Evolutionary conservation across 306 rosid species (phyloP).

Genomic region (Malus sylvestris): DNA sequence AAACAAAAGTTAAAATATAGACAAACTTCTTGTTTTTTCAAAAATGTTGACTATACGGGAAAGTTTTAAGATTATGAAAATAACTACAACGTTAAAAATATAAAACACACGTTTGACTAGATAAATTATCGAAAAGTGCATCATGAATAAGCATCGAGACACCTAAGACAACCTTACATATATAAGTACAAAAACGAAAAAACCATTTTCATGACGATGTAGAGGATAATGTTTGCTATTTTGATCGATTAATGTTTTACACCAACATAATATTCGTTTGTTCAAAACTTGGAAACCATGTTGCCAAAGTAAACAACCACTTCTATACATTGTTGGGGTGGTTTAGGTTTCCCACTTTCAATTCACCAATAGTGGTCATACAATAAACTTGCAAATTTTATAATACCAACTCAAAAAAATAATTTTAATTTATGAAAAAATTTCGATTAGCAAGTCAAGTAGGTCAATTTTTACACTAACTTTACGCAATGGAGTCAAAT

Average conservation of each 20-base stretch:
- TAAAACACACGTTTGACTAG: too few relatives aligned
- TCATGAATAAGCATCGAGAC: neutral
- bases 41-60: neutral
- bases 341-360: conserved; percentile 32
- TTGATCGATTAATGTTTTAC: neutral
- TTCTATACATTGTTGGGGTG: conserved; percentile 19
- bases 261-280: neutral
- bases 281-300: neutral
- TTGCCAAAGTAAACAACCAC: conserved; percentile 25
- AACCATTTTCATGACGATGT: neutral
- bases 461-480: too few relatives aligned
- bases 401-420: neutral
- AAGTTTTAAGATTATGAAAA: too few relatives aligned
- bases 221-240: neutral
- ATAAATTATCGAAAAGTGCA: neutral
- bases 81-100: too few relatives aligned
- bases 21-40: neutral
- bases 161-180: neutral
- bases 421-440: too few relatives aligned
- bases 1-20: neutral
- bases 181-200: neutral
- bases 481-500: too few relatives aligned
- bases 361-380: conserved; percentile 8
- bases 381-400: neutral
- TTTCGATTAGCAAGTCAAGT: too few relatives aligned